Conservation (phyloP, 352 stramenopile genomes). For the Phytophthora foliorum region DNA sequence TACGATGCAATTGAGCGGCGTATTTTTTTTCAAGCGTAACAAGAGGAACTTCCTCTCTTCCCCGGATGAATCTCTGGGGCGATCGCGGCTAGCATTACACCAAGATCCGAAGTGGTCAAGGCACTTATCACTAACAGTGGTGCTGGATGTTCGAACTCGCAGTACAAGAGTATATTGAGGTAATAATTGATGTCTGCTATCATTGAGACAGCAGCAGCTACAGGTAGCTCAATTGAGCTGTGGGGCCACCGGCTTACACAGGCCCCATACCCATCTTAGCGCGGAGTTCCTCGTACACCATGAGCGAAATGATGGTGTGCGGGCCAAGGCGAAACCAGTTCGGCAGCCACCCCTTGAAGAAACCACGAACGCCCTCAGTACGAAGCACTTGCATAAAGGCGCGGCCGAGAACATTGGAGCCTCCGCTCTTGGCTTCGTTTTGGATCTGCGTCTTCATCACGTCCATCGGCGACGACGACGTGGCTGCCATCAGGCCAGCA, state of each 20-base stretch:
- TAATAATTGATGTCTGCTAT: slow-evolving; percentile 7
- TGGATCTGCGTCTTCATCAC: slow-evolving; percentile 88
- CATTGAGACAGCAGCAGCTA: neutral
- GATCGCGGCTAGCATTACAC: too few relatives aligned
- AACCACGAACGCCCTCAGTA: slow-evolving; percentile 62
- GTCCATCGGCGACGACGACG: slow-evolving; percentile 73
- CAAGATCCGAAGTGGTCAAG: too few relatives aligned
- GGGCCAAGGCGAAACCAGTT: slow-evolving; percentile 75
- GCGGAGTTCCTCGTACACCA: slow-evolving; percentile 77
- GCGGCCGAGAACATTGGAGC: slow-evolving; percentile 47
- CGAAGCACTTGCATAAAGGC: slow-evolving; percentile 60
- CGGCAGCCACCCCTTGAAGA: slow-evolving; percentile 76
- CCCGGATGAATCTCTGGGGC: too few relatives aligned
- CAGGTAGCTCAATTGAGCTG: neutral
- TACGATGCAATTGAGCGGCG: slow-evolving; percentile 43
- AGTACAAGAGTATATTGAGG: slow-evolving; percentile 14
- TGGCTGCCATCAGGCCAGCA: slow-evolving; percentile 73
- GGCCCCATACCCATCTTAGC: slow-evolving; percentile 51
- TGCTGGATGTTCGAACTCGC: too few relatives aligned
- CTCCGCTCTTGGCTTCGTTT: slow-evolving; percentile 65
- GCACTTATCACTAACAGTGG: too few relatives aligned
- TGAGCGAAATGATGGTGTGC: slow-evolving; percentile 78
- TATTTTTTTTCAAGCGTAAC: neutral
- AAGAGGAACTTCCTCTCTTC: too few relatives aligned
- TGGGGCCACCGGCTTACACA: slow-evolving; percentile 36